Conservation (phyloP, 495 filamentous ascomycete species). For the Annulohypoxylon nitens region DNA sequence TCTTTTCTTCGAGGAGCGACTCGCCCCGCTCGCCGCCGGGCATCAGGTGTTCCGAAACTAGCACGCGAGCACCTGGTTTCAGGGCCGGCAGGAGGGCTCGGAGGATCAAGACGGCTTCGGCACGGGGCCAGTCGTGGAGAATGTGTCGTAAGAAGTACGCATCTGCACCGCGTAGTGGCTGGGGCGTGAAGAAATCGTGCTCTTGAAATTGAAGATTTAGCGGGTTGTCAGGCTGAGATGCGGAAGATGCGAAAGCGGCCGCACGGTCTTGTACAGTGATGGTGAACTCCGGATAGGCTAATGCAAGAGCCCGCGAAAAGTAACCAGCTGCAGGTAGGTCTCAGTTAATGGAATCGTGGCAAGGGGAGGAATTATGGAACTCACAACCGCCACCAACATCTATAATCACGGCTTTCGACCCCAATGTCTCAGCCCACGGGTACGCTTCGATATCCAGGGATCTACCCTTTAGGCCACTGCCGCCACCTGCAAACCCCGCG, state of each 20-base stretch:
- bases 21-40: neutral
- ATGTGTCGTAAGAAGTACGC: neutral
- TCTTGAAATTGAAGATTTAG: neutral
- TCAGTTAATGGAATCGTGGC: neutral
- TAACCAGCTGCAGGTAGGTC: neutral
- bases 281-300: neutral
- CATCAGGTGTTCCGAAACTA: neutral
- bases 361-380: no score
- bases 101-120: neutral
- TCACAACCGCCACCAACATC: conserved; percentile 7
- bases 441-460: neutral
- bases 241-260: neutral
- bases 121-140: neutral
- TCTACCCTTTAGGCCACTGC: neutral
- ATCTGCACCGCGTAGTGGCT: neutral
- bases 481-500: neutral
- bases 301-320: neutral
- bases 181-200: conserved; percentile 1
- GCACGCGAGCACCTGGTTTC: neutral
- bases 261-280: conserved; percentile 3
- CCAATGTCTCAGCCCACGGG: conserved; percentile 2
- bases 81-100: neutral
- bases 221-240: neutral
- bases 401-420: neutral
- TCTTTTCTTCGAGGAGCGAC: conserved; percentile 3